Evolutionary conservation across 805 yeast species (phyloP), one percentile per base, ranked within the genome.

Genomic region (Candida oleophila): DNA sequence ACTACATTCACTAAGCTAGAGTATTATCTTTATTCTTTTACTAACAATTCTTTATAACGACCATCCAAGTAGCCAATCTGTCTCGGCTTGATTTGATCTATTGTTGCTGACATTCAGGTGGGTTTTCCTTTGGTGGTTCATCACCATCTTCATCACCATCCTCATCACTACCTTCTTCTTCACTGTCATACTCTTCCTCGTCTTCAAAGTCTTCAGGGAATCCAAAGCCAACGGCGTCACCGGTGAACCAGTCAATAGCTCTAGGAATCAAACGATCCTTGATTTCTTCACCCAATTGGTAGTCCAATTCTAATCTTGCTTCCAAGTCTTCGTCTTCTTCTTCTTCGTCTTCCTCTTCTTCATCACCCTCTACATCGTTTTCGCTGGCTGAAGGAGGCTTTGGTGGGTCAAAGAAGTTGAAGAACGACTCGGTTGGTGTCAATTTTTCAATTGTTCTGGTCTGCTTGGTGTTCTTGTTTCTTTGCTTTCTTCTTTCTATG

Each of bases 191-290:
- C 2, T 76, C 85, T 18, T 73, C 81, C 15, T 79, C 88, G 8
- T 77, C 89, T 12, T 79, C 81, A 19, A 74, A 80, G 36, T 71
- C 84, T 15, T 77, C 88, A 30, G 78, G 78, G 50, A 70, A 74
- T 42, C 66, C 76, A 62, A 80, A 87, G 47, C 87, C 96, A 49
- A 92, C 78, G 20, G 99, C 99, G 54, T 89, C 89, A 41, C 99
- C 99, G 8, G 99, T 92, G 68, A 90, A 94, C 98, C 99, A 94
- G 66, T 92, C 98, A 59, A 94, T 80, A 44, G 98, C 98, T 64
- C 97, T 83, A 52, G 98, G 97, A 52, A 94, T 85, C 63, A 94
- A 79, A 68, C 94, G 87, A 68, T 94, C 98, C 75, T 94, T 94
- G 65, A 94, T 81, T 61, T 91, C 91, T 70, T 94, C 99, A 52